Evolutionary conservation across 2,329 filamentous ascomycete genomes (phyloP), one percentile per base, ranked within the genome.

Genomic region (Hirsutella thompsonii): DNA sequence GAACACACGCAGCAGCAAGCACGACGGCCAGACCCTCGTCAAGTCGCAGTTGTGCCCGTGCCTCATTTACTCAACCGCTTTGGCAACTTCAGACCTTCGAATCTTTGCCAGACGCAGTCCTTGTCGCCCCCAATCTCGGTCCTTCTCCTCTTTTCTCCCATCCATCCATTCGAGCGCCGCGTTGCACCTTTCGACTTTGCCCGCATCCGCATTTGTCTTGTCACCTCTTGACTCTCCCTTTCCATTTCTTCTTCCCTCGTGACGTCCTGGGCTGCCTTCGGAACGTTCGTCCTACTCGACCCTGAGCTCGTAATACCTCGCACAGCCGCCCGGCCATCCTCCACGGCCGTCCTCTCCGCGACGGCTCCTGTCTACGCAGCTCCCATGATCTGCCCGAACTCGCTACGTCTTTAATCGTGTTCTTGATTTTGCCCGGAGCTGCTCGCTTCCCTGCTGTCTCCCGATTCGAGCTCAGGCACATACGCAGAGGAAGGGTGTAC

Each of bases 401-500:
- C 55, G 53, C 44, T 46, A 41, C 44, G 49, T 47, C 52, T 51
- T 32, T 54, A 52, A 55, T 52, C 52, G 47, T 58, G 57, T 57
- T 52, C 47, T n/a, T 20, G 30, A n/a, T 13, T 38, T 44, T 45
- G 52, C 55, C 53, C 52, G 55, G 52, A 55, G 50, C 52, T 52
- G 50, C 52, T 50, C 21, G 39, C 44, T 47, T 42, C n/a, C 47
- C 39, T 33, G 44, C 46, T 49, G 41, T 44, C 42, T 42, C 44
- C 43, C 47, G 53, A 52, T 32, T 21, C 32, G 30, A 34, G 20
- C 14, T 26, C 28, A 46, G 44, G 45, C 48, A 14, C 30, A 36
- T n/a, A 34, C 50, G 52, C 45, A 44, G 52, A 47, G 47, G 41
- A 41, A 48, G 52, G 55, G 29, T 70, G 61, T 66, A 49, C 69